Evolutionary conservation across 352 stramenopile genomes (phyloP).

Genomic region (Phytophthora foliorum): DNA sequence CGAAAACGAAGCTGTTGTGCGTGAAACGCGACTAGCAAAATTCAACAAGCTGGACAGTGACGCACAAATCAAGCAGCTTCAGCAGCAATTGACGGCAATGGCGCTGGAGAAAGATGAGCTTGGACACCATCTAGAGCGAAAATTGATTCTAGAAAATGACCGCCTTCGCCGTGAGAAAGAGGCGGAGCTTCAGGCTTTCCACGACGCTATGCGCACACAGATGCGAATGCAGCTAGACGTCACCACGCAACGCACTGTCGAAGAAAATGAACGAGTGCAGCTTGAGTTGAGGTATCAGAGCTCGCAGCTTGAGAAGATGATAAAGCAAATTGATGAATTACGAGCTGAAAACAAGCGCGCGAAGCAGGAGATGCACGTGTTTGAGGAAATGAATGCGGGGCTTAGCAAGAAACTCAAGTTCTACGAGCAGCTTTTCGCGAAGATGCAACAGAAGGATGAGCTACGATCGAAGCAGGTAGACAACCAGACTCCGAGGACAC

Average conservation of each 20-base stretch:
- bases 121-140: slow-evolving; percentile 58
- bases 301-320: slow-evolving; percentile 59
- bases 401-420: slow-evolving; percentile 75
- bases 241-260: slow-evolving; percentile 70
- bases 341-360: slow-evolving; percentile 44
- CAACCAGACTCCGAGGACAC: slow-evolving; percentile 26
- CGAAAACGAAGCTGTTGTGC: slow-evolving; percentile 43
- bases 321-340: slow-evolving; percentile 60
- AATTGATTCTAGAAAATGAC: slow-evolving; percentile 72
- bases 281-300: slow-evolving; percentile 73
- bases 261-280: slow-evolving; percentile 73
- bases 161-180: slow-evolving; percentile 63
- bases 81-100: slow-evolving; percentile 33
- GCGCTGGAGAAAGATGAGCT: slow-evolving; percentile 56
- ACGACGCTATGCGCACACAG: slow-evolving; percentile 58
- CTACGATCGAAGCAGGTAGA: slow-evolving; percentile 27
- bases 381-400: slow-evolving; percentile 69
- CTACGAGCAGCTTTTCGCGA: slow-evolving; percentile 73
- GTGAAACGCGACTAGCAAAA: slow-evolving; percentile 48
- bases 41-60: slow-evolving; percentile 48
- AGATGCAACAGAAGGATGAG: slow-evolving; percentile 66
- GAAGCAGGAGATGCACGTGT: slow-evolving; percentile 61
- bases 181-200: slow-evolving; percentile 46
- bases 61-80: slow-evolving; percentile 40
- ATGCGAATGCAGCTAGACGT: slow-evolving; percentile 67